Evolutionary conservation across 495 filamentous ascomycete species (phyloP).

Genomic region (Durotheca rogersii): DNA sequence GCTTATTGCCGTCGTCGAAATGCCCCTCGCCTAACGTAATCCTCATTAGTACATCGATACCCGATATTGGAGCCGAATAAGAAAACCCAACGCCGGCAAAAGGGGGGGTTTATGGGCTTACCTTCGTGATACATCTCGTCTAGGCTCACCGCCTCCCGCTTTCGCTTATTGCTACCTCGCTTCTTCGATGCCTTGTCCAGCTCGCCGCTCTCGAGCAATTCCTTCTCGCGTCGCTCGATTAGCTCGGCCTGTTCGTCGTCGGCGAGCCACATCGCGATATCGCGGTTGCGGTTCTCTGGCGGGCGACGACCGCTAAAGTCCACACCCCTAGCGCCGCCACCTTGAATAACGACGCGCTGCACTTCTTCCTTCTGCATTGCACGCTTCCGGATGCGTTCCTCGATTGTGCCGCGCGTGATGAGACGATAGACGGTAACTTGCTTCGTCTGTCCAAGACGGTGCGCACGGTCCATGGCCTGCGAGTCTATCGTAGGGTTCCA

Average conservation of each 20-base stretch:
- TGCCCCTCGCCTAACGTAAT: constrained; percentile 77
- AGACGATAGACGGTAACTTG: constrained; percentile 97
- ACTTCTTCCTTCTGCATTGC: constrained; percentile 99
- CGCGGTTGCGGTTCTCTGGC: constrained; percentile 84
- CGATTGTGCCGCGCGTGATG: constrained; percentile 95
- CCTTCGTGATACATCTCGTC: constrained; percentile 99
- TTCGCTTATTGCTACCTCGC: constrained; percentile 51
- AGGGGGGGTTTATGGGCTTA: too few relatives aligned
- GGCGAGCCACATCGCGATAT: constrained; percentile 95
- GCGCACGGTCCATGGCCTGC: constrained; percentile 98
- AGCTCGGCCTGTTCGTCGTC: constrained; percentile 92
- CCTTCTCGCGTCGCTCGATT: constrained; percentile 85
- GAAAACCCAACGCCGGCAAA: too few relatives aligned
- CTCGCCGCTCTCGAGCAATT: constrained; percentile 64
- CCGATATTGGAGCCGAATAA: too few relatives aligned
- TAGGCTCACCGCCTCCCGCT: constrained; percentile 62
- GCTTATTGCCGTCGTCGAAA: constrained; percentile 83
- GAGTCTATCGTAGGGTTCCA: constrained; percentile 99
- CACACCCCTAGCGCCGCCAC: constrained; percentile 73
- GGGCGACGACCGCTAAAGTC: constrained; percentile 91
- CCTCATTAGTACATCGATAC: constrained; percentile 20
- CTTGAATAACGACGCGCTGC: constrained; percentile 95
- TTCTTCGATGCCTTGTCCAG: constrained; percentile 69
- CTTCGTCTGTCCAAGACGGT: constrained; percentile 93
- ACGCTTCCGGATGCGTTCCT: constrained; percentile 96